Base-by-base conservation (phyloP, 768 basidiomycete genomes). In the Rhizopogon rudus region DNA sequence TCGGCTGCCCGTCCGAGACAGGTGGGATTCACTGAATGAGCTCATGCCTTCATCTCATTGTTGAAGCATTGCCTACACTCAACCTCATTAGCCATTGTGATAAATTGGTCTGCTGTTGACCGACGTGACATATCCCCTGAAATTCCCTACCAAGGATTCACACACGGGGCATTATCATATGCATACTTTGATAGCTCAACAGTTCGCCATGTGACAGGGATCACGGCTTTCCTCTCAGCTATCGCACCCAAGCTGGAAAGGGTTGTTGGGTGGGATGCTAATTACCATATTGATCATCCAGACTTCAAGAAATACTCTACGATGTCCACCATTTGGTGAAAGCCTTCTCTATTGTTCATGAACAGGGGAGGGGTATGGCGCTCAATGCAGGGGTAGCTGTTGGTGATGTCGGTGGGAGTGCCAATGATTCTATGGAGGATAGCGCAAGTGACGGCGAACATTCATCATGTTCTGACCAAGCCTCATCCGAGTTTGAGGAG, bases 161-260 rank as follows among this genome's bases (percentile, higher is more conserved):
- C 29, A 20, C 52, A 53, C 52, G 14, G 22, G 0, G 17, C 20
- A 2, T 14, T 53, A 44, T 35, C 41, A 3, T 3, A 1, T 0
- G 12, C 6, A 7, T 2, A 17, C 14, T 53, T 50, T 8, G 17
- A 7, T 6, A 25, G 16, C 12, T 35, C 52, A 14, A n/a, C 0
- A 4, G 16, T 53, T 6, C 1, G 14, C 3, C 2, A 22, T 33
- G 28, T 28, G 17, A 14, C 5, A 45, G 1, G 5, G 2, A 22
- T 68, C 13, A 68, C 67, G 0, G 52, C 60, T 2, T 68, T 66
- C 17, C 7, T 68, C n/a, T 70, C 67, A n/a, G 61, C 63, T 0
- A 58, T 68, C 25, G 68, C 67, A 1, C 67, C 67, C 2, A 68
- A 70, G 1, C 0, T 70, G 1, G 61, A 65, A 22, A 62, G 63